Evolutionary conservation across 345 rosid species (phyloP).

Genomic region (Melaleuca quinquenervia): DNA sequence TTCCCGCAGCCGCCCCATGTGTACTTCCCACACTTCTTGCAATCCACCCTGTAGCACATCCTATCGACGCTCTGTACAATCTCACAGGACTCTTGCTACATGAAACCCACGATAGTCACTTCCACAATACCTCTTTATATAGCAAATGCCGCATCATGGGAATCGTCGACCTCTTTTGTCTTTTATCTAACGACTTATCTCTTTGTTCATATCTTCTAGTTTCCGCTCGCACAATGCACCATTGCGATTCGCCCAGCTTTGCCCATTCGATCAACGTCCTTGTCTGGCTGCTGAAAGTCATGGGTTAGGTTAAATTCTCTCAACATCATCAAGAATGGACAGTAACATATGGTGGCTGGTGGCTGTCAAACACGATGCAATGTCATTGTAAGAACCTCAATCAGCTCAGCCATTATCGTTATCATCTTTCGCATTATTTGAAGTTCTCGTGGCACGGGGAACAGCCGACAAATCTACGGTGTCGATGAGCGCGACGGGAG

Average conservation of each 20-base stretch:
- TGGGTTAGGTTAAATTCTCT: neutral
- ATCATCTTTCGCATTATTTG: neutral
- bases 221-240: neutral
- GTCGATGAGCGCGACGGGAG: neutral
- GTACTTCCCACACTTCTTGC: slow-evolving; percentile 33
- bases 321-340: neutral
- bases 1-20: slow-evolving; percentile 45
- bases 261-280: neutral
- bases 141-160: neutral
- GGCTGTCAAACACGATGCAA: neutral
- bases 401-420: neutral
- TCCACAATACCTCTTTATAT: neutral
- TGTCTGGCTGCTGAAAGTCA: neutral
- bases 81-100: neutral
- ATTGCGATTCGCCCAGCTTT: neutral
- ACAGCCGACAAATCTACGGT: neutral
- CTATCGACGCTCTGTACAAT: neutral
- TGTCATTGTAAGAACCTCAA: neutral
- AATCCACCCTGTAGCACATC: slow-evolving; percentile 37
- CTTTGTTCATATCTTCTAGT: neutral
- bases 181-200: neutral
- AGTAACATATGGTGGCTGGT: neutral
- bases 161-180: neutral
- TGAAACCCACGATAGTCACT: neutral
- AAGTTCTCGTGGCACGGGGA: neutral